Base-by-base conservation (phyloP, 495 filamentous ascomycete species). In the Podospora australis region DNA sequence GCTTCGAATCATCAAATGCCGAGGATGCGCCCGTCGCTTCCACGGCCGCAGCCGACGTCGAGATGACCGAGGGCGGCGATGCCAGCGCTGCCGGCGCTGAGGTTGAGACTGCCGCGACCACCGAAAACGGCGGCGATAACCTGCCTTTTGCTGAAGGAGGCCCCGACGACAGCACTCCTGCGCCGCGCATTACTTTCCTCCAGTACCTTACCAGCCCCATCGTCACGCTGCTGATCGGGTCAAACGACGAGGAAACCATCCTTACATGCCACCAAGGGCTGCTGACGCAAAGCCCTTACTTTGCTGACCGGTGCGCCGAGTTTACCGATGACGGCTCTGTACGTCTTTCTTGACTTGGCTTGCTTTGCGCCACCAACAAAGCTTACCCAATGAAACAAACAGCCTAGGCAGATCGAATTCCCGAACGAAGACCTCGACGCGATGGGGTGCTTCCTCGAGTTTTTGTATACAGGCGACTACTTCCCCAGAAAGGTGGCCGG, bases 401-500 rank as follows among this genome's bases (percentile, higher is more conserved):
- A 82, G 72, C 69, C 79, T 63, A 82, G 80, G 45, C 71, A 78
- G 43, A 81, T 96, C 54, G 67, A 82, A 29, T 82, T 96, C 26
- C 62, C 74, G 0, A 70, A 74, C 52, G 84, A 88, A 52, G 78
- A 91, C 55, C 67, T 92, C 22, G 86, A 90, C 50, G 87, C 90
- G 26, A 83, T 90, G 48, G 82, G 87, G 25, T 90, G 81, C 68
- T 89, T 95, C 59, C 79, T 97, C 56, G 85, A 96, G 70, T 97
- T 84, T 68, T 80, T 94, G 24, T 97, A 97, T 69, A 95, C 87
- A 1, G 80, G 79, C 64, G 87, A 97, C 63, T 96, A 96, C 74
- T 88, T 87, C 63, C 84, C 87, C 3, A 70, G 73, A 50, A 82
- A 82, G 55, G 44, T 82, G 13, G 60, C 73, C n/a, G 71, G 77